Conservation (phyloP, 2,329 filamentous ascomycete genomes). For the Pseudogymnoascus sp. region DNA sequence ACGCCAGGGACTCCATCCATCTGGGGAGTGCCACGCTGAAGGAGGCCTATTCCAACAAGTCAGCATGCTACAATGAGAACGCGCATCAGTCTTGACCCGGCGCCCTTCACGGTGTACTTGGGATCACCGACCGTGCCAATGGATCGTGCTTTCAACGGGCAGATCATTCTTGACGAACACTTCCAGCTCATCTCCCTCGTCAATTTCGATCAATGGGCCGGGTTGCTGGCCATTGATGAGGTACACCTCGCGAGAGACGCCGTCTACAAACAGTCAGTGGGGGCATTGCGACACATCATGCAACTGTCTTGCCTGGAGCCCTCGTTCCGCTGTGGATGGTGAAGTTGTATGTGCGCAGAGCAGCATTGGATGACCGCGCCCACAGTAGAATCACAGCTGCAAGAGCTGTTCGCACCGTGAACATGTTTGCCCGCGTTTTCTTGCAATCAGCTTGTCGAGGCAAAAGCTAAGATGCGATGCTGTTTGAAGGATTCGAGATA, state of each 20-base stretch:
- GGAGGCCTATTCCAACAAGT: slow-evolving; percentile 28
- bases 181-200: not conserved
- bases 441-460: no score
- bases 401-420: no score
- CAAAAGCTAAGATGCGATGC: no score
- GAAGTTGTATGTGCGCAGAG: not conserved
- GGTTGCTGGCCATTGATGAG: slow-evolving; percentile 43
- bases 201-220: slow-evolving; percentile 36
- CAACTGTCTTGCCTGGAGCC: no score
- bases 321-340: not conserved
- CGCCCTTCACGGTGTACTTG: not conserved
- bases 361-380: not conserved
- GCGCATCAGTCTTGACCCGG: not conserved
- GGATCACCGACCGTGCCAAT: not conserved
- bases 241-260: slow-evolving; percentile 28
- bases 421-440: no score
- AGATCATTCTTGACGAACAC: not conserved
- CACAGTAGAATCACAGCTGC: no score
- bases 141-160: not conserved
- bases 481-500: no score
- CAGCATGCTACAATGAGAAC: not conserved
- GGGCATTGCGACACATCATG: no score
- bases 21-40: slow-evolving; percentile 27
- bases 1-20: slow-evolving; percentile 36
- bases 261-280: no score